Percentiles rank a stretch among this genome's conserved stretches.
Evolutionary conservation across 495 filamentous ascomycete genomes (phyloP).

Genomic region (Paragyromitra xinjiangensis): DNA sequence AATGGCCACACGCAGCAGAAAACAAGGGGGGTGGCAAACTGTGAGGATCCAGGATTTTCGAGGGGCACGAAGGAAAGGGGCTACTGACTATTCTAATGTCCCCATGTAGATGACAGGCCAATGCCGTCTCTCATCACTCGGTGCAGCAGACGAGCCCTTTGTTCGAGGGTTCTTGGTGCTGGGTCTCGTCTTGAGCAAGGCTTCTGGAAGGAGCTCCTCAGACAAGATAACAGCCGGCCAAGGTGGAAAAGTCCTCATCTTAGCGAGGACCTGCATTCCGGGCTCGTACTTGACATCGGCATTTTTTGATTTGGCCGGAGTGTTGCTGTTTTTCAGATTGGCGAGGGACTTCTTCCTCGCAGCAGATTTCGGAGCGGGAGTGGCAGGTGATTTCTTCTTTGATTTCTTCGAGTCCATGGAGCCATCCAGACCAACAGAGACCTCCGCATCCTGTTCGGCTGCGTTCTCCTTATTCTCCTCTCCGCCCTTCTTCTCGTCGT

Average conservation of each 20-base stretch:
- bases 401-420: slow-evolving; percentile 30
- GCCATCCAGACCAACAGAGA: slow-evolving; percentile 28
- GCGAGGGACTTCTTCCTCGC: slow-evolving; percentile 54
- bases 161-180: slow-evolving; percentile 40
- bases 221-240: slow-evolving; percentile 56
- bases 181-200: slow-evolving; percentile 44
- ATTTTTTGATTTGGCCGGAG: slow-evolving; percentile 45
- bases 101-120: slow-evolving; percentile 57
- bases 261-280: slow-evolving; percentile 54
- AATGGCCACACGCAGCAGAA: slow-evolving; percentile 2
- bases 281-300: slow-evolving; percentile 53
- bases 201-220: slow-evolving; percentile 54
- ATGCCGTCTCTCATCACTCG: slow-evolving; percentile 35
- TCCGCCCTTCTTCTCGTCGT: slow-evolving; percentile 37
- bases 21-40: slow-evolving; percentile 46
- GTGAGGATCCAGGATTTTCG: slow-evolving; percentile 31
- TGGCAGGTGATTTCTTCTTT: slow-evolving; percentile 44
- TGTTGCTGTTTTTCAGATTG: slow-evolving; percentile 54
- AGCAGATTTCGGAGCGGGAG: slow-evolving; percentile 42
- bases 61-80: slow-evolving; percentile 39
- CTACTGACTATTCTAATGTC: slow-evolving; percentile 57
- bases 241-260: slow-evolving; percentile 57
- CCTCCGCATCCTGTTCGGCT: slow-evolving; percentile 35
- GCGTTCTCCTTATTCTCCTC: slow-evolving; percentile 51
- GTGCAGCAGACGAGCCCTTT: slow-evolving; percentile 40